Percentiles rank a stretch among this genome's conserved stretches.
phyloP scores from a whole-genome alignment of 257 asterid genomes.

The Gentiana straminea region DNA sequence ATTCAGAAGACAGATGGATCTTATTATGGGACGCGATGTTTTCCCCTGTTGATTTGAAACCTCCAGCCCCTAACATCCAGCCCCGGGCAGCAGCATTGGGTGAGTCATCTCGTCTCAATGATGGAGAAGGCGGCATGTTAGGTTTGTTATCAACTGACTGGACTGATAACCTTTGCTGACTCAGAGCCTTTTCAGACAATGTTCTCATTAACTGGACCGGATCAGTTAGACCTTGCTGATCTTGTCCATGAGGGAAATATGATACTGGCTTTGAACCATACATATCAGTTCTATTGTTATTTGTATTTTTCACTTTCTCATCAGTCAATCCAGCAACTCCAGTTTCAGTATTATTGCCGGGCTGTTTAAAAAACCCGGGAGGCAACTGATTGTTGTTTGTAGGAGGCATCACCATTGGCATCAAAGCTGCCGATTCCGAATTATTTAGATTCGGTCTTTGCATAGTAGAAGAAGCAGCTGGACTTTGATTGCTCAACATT shows the following conservation, averaged over 20 bases:
- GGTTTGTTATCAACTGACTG: constrained; percentile 23
- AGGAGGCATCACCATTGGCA: constrained; percentile 31
- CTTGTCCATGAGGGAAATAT: constrained; percentile 33
- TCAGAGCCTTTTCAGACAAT: constrained; percentile 46
- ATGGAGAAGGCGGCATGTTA: constrained; percentile 19
- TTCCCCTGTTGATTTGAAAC: constrained; percentile 39
- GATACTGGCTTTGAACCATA: constrained; percentile 25
- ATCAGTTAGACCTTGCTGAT: constrained; percentile 58
- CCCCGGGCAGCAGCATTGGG: constrained; percentile 77
- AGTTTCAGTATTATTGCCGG: constrained; percentile 26
- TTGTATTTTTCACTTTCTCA: constrained; percentile 27
- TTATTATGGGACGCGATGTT: constrained; percentile 21
- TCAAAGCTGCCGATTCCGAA: constrained; percentile 36
- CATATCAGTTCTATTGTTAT: constrained; percentile 14
- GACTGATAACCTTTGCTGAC: constrained; percentile 38
- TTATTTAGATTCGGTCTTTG: constrained; percentile 30
- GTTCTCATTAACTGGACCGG: constrained; percentile 70
- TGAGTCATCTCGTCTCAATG: constrained; percentile 32
- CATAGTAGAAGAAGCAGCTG: constrained; percentile 18
- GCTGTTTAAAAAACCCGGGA: constrained; percentile 46
- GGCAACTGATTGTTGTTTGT: constrained; percentile 31
- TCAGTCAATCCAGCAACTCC: constrained; percentile 31
- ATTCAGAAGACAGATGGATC: constrained; percentile 43
- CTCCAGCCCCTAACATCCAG: constrained; percentile 94
- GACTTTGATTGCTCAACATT: constrained; percentile 27